Evolutionary conservation across 192 early-diverging fungal genomes (phyloP), one percentile per base, ranked within the genome.

Genomic region (Cladochytrium replicatum): DNA sequence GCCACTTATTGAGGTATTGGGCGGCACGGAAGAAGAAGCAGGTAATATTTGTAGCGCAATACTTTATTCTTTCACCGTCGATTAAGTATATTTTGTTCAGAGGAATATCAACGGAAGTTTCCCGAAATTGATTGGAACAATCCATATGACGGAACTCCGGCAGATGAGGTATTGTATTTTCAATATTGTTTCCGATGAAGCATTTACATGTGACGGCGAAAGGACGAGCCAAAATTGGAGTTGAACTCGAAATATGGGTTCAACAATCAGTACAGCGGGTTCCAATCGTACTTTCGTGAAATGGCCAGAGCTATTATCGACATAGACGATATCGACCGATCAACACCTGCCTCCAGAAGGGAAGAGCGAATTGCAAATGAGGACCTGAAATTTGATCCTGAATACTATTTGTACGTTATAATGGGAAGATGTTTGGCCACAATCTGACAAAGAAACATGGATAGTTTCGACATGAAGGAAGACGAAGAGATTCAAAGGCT

Each of bases 381-480:
- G 50, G 78, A 99, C 34, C 58, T 60, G 15, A 88, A 87, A 42
- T 99, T 99, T 67, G 86, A 96, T 55, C 80, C 84, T 22, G 92
- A 92, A 22, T 75, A 97, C 55, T 99, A 95, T 57, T 81, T 89
- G 74, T 81, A 64, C 54, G 77, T 61, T 1, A 32, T 7, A 7
- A 48, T 21, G 6, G 37, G 15, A n/a, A n/a, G n/a, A n/a, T n/a
- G n/a, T n/a, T n/a, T 23, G 38, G 15, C 44, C 22, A 27, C 40
- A 6, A 17, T 5, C 9, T 30, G 29, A 25, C 32, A n/a, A n/a
- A n/a, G n/a, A n/a, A 55, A 23, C 28, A 3, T 30, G 2, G 9
- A 21, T 50, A 84, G 82, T 52, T 72, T 64, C 32, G 89, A 97
- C 70, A 90, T 78, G 63, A 63, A 87, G 29, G 77, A 82, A 51